Conservation (phyloP, 192 early-diverging fungal genomes). For the Coemansia sp. region DNA sequence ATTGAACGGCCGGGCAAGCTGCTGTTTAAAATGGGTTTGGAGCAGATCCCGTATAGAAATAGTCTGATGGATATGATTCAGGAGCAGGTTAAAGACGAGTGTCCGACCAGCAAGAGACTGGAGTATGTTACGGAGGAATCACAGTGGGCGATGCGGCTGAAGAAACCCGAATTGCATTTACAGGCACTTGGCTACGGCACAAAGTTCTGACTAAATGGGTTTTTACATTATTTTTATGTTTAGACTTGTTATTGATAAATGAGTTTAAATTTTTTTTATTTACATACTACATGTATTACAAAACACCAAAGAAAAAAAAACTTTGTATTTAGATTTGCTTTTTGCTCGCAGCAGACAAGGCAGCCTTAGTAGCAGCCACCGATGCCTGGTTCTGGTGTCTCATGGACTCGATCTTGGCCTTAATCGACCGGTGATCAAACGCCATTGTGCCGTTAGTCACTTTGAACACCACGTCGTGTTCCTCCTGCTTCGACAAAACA, state of each 20-base stretch:
- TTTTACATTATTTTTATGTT: background rate
- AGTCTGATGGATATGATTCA: conserved; percentile 11
- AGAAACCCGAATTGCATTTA: background rate
- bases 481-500: conserved; percentile 29
- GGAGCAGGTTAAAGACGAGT: background rate
- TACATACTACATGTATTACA: background rate
- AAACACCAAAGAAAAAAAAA: background rate
- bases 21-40: conserved; percentile 16
- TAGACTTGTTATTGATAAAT: background rate
- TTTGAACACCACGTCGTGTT: conserved; percentile 11
- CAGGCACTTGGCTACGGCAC: background rate
- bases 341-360: background rate
- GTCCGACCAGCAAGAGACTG: background rate
- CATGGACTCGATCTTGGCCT: conserved; percentile 24
- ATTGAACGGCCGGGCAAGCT: background rate
- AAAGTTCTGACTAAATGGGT: background rate
- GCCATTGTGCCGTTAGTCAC: conserved; percentile 36
- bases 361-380: background rate
- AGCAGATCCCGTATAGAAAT: conserved; percentile 28
- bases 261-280: background rate
- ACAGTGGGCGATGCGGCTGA: background rate
- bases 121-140: background rate
- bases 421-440: conserved; percentile 20
- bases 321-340: background rate
- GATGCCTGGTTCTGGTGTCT: conserved; percentile 9